Base-by-base conservation (phyloP, 208 protist species). In the Leishmania major region DNA sequence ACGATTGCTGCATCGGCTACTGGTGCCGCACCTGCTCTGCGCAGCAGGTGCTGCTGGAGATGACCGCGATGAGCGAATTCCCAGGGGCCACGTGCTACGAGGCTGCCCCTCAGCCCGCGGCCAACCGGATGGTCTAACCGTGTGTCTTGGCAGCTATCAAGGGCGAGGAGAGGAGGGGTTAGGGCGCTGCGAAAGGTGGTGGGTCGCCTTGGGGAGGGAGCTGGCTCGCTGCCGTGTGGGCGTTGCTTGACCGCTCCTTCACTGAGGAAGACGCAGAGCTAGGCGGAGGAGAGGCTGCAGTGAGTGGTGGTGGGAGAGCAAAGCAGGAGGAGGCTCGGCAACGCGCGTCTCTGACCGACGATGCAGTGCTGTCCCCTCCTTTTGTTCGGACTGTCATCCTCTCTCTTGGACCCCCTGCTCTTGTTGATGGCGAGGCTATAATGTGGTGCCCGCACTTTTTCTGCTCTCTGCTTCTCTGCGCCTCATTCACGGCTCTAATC, bases 41-140 rank as follows among this genome's bases (percentile, higher is more conserved):
- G 35, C 89, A 93, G 80, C 93, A 94, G 77, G 81, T 88, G 55
- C 77, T 94, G 83, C 67, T 92, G 40, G 91, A 94, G 86, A 90
- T 96, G 89, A 91, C 88, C 2, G 73, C 77, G 7, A 84, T 88
- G 84, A 87, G 88, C 25, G 86, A 90, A 15, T 94, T 93, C 66
- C 93, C 91, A 35, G 90, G 91, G 31, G 93, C 90, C 40, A 85
- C 76, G 17, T 90, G 84, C 80, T 92, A 89, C 81, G 79, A 85
- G 31, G 75, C 69, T 31, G 15, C 77, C 1, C 64, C 72, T n/a
- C 74, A 82, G 25, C 87, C 87, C 3, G 75, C 77, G 57, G 22
- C 79, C 7, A 81, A 84, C 40, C 81, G 84, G 72, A 92, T 92
- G 84, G 55, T 74, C 53, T 85, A 79, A 11, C 22, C 1, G 37